Base-by-base conservation (phyloP, 306 rosid genomes). In the Hippophae tibetana region DNA sequence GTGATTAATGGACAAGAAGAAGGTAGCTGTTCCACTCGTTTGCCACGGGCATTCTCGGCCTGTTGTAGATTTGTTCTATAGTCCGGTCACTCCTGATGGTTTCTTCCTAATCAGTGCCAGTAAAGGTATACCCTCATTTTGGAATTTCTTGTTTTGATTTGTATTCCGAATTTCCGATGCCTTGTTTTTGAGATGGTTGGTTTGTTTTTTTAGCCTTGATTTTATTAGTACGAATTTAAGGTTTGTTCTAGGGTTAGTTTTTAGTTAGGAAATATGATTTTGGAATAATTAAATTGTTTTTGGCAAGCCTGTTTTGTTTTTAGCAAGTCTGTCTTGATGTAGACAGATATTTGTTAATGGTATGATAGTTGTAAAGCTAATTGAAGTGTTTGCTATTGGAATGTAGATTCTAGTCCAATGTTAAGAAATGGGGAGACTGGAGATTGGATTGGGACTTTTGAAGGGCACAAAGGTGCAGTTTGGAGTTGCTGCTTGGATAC, bases 401-500 rank as follows among this genome's bases (percentile, higher is more conserved):
- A 43, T 27, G 42, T 50, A 89, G 97, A 90, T 84, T 76, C 88
- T 55, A 86, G 79, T 62, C 94, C 97, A 7, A 90, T 86, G 97
- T 84, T 86, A 40, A 82, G 95, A 73, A 84, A 90, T 71, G 97
- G 94, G 62, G 90, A 84, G 73, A 90, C 90, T 40, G 97, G 97
- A 48, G 97, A 90, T 65, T 90, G 97, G 95, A 84, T 86, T 67
- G 94, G 95, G 44, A 90, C 97, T 2, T 90, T 86, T 75, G 90
- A 84, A 79, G 97, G 97, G 41, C 97, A 90, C 70, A 90, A 86
- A 75, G 95, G 95, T 70, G 97, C 95, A 0, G 97, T 90, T 1
- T 90, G 97, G 97, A 90, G 97, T 70, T 86, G 95, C 80, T 82
- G 94, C 70, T 62, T 86, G 84, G 97, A 86, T 72, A 78, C 95